Evolutionary conservation across 2,329 filamentous ascomycete genomes (phyloP).

Genomic region (Talaromyces sp.): DNA sequence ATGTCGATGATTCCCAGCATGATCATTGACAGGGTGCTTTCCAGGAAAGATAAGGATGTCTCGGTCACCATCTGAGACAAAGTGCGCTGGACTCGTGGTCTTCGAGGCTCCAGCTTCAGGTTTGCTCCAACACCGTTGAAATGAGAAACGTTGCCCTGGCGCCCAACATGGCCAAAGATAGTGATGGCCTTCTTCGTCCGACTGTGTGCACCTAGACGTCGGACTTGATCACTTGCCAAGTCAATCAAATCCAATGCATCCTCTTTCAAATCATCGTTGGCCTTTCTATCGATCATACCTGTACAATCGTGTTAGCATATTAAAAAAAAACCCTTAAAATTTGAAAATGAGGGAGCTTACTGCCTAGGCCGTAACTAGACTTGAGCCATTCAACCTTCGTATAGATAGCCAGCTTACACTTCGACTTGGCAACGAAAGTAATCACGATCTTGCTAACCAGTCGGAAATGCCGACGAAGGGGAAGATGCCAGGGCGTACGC

Average conservation of each 20-base stretch:
- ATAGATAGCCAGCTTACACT: constrained; percentile 87
- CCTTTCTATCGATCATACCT: constrained; percentile 63
- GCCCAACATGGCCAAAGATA: constrained; percentile 53
- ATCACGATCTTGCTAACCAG: constrained; percentile 90
- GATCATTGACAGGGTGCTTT: constrained; percentile 73
- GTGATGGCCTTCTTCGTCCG: constrained; percentile 53
- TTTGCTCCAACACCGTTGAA: constrained; percentile 38
- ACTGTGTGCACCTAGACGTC: constrained; percentile 49
- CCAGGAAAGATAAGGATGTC: constrained; percentile 69
- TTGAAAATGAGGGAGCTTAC: constrained; percentile 35
- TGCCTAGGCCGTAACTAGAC: constrained; percentile 55
- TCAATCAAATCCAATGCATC: constrained; percentile 54
- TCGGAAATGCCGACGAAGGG: constrained; percentile 75
- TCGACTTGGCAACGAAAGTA: constrained; percentile 87
- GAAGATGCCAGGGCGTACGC: constrained; percentile 78
- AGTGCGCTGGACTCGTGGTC: constrained; percentile 61
- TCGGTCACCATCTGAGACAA: constrained; percentile 73
- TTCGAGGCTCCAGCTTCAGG: constrained; percentile 47
- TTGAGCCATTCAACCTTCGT: constrained; percentile 85
- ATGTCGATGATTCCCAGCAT: constrained; percentile 75
- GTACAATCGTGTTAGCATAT: constrained; percentile 9
- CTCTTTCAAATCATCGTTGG: constrained; percentile 67
- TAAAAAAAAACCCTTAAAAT: constrained; percentile 3
- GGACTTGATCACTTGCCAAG: constrained; percentile 53
- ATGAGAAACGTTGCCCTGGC: constrained; percentile 44